phyloP scores from a whole-genome alignment of 2,329 filamentous ascomycete species.

The Colletotrichum coccodes region DNA sequence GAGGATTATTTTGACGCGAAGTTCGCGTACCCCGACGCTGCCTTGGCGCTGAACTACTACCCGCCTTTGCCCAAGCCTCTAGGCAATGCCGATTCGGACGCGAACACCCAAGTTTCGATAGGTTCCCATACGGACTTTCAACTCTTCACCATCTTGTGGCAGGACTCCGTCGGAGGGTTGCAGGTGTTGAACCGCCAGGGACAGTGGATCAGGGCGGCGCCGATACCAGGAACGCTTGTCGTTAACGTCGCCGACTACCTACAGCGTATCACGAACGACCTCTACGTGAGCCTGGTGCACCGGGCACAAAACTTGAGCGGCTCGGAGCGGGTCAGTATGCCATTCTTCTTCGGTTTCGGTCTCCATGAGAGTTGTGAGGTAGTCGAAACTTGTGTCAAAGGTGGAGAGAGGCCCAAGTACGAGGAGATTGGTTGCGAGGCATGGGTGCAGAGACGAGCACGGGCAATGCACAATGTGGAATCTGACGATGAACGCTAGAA shows the following conservation, averaged over 20 bases:
- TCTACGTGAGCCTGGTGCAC: constrained; percentile 60
- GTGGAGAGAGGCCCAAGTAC: constrained; percentile 47
- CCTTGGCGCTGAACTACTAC: constrained; percentile 54
- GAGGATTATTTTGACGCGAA: constrained; percentile 66
- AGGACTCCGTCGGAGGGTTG: constrained; percentile 53
- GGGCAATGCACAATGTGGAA: constrained; percentile 44
- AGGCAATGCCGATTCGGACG: background rate
- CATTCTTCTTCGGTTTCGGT: constrained; percentile 58
- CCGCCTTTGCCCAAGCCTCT: constrained; percentile 34
- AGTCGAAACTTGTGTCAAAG: constrained; percentile 47
- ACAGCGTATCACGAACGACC: constrained; percentile 61
- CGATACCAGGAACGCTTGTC: constrained; percentile 54
- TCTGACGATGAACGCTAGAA: constrained; percentile 4
- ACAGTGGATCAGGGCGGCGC: constrained; percentile 53
- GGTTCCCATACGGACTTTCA: constrained; percentile 65
- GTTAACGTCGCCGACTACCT: constrained; percentile 64
- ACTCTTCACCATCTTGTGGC: constrained; percentile 59
- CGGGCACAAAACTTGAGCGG: constrained; percentile 53
- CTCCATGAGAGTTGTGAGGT: constrained; percentile 53
- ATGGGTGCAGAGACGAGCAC: constrained; percentile 48
- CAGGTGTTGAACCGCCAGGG: constrained; percentile 51
- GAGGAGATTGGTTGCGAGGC: constrained; percentile 50
- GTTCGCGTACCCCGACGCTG: constrained; percentile 60
- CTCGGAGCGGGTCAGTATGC: constrained; percentile 53
- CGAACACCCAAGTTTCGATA: constrained; percentile 46